Evolutionary conservation across 1,139 yeast genomes (phyloP), one percentile per base, ranked within the genome.

Genomic region (Pichia sp.): DNA sequence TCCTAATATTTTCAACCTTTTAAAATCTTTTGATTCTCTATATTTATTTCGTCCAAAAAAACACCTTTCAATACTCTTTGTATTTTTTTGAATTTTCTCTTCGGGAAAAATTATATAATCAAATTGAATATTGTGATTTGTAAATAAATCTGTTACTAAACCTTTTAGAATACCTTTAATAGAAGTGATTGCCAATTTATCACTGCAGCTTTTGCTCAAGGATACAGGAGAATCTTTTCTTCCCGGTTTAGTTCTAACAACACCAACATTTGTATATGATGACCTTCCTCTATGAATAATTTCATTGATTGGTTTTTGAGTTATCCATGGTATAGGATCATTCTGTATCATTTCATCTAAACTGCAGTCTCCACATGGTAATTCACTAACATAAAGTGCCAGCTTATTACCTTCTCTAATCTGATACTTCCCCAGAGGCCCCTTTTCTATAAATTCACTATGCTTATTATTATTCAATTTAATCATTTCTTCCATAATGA

Each of bases 331-430:
- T 15, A 57, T 57, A 3, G 51, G 55, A 5, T 55, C 40, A 3
- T 51, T 57, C 29, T 57, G 60, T 16, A 56, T 54, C 5, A 68
- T 45, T 5, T 57, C 47, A 23, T 68, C 70, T 77, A 87, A 74
- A 8, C 94, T 82, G 0, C 87, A 80, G 58, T 89, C 97, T 1
- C 98, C 98, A 65, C 98, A 89, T 0, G 97, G 97, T 0, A 85
- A 72, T 49, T 85, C 94, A 6, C 93, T 80, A 1, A 86, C 67
- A 49, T 80, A 84, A 43, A 89, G 55, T 1, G 78, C 81, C 33
- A 85, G 57, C 41, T 64, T 52, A 31, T 73, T 56, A 5, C 59
- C 64, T 9, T 33, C 27, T 31, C 59, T 66, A 38, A 77, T 50
- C 31, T 40, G 47, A 50, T 52, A 72, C 37, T 48, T 40, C 1